Evolutionary conservation across 305 asterid species (phyloP), one percentile per base, ranked within the genome.

Genomic region (Solanum hybrid): DNA sequence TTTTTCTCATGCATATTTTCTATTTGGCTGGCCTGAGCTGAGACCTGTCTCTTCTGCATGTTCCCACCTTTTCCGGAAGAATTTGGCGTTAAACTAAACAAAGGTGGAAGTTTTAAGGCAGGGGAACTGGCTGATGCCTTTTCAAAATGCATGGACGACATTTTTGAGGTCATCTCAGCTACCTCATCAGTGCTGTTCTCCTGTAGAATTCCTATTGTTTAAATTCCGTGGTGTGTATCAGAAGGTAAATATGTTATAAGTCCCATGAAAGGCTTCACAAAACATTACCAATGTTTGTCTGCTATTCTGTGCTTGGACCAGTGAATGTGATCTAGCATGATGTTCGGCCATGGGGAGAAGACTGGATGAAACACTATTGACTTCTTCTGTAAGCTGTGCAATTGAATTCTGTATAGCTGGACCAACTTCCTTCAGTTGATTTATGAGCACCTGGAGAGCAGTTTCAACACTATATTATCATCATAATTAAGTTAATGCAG

Each of bases 351-450:
- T 91, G 88, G 97, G 97, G 89, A 96, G 97, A 79, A 96, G 93
- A 91, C 91, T 93, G 85, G 98, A 95, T 72, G 98, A 95, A 90
- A 96, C 91, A 94, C 94, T 90, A 92, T 93, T 93, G 90, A 97
- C 98, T 94, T 97, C 99, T 91, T 95, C 97, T 1, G 96, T 93
- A 79, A 97, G 98, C 92, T 96, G 97, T 45, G 95, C 90, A 87
- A 97, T 94, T 85, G 99, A 97, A 89, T 93, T 94, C 93, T 97
- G 98, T 92, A 97, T 95, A 91, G 97, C 91, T 88, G 99, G 99
- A 93, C 98, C 97, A 89, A 96, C 98, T 83, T 96, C 98, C 95
- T 97, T 97, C 89, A 97, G 95, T 91, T 97, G 99, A 94, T 95
- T 94, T 79, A 96, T 96, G 89, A 97, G 99, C 88, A 96, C 99